Percentiles rank a stretch among this genome's conserved stretches.
phyloP scores from a whole-genome alignment of 129 eudicot genomes.

The Solidago caesia region DNA sequence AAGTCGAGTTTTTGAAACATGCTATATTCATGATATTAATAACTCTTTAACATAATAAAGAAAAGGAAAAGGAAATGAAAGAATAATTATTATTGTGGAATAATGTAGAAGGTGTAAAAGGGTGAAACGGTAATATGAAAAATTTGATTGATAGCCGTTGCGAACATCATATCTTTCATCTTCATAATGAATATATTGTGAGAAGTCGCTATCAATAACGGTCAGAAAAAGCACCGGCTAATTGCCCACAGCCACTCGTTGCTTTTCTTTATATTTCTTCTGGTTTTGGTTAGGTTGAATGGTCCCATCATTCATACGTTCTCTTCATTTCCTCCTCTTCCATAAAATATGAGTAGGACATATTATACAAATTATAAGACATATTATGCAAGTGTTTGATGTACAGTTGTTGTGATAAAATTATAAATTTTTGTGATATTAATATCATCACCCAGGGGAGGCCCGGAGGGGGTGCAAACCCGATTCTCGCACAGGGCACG shows the following conservation, averaged over 20 bases:
- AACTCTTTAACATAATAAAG: too few relatives aligned
- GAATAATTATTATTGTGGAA: neutral
- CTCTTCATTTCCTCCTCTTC: neutral
- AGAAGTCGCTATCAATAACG: slow-evolving; percentile 33
- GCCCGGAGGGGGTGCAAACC: too few relatives aligned
- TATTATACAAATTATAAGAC: too few relatives aligned
- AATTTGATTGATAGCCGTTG: slow-evolving; percentile 21
- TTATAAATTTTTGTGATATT: too few relatives aligned
- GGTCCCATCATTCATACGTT: slow-evolving; percentile 26
- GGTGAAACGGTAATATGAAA: slow-evolving; percentile 11
- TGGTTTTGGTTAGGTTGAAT: slow-evolving; percentile 11
- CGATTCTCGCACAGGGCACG: too few relatives aligned
- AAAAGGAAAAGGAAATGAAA: too few relatives aligned
- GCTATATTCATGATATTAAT: too few relatives aligned
- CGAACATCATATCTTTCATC: neutral
- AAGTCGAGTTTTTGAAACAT: too few relatives aligned
- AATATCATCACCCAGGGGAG: too few relatives aligned
- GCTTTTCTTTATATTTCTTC: slow-evolving; percentile 9
- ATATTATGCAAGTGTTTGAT: too few relatives aligned
- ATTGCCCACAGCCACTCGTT: slow-evolving; percentile 36
- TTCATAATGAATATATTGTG: neutral
- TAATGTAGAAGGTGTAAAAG: slow-evolving; percentile 24
- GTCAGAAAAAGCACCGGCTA: slow-evolving; percentile 38
- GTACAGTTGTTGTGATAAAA: too few relatives aligned
- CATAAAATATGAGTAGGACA: too few relatives aligned